Base-by-base conservation (phyloP, 148 eudicot species). In the Linanthus parryae region DNA sequence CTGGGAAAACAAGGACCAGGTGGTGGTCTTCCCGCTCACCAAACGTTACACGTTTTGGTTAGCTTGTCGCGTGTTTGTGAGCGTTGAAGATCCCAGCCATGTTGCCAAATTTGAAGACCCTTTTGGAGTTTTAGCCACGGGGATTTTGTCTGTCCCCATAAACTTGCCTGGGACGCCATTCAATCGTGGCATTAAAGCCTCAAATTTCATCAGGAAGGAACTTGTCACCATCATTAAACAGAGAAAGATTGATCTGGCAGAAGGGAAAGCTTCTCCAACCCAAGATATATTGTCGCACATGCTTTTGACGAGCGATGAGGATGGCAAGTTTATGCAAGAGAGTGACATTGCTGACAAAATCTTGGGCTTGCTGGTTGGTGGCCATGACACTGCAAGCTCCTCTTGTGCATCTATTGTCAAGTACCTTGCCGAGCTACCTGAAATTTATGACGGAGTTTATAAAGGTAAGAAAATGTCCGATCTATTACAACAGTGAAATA, bases 301-400 rank as follows among this genome's bases (percentile, higher is more conserved):
- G 78, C 59, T 73, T 7, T 28, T 64, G 12, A 56, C 73, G 12
- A 54, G 73, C n/a, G 78, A 73, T 33, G 78, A 68, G 36, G 33
- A 57, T 56, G 78, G 78, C 8, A 73, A 73, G 26, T 73, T 64
- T 20, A 73, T 73, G 78, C 20, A 26, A 5, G 73, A 68, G 35
- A 39, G 38, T 34, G 78, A 73, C 35, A 43, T 73, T 30, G 78
- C 70, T 33, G 70, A 73, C 42, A 73, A 73, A 55, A 73, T 73
- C 6, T 39, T 73, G 33, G 78, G 78, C 12, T 55, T 73, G 61
- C 49, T 73, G 41, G 57, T 73, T 19, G 78, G 73, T 0, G 78
- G 78, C 0, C 78, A 73, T 64, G 78, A 73, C 57, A 73, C 73
- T 9, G 73, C 78, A 0, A 73, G 78, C 63, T 73, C 78, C 29